Evolutionary conservation across 306 rosid genomes (phyloP), one percentile per base, ranked within the genome.

Genomic region (Albizia julibrissin): DNA sequence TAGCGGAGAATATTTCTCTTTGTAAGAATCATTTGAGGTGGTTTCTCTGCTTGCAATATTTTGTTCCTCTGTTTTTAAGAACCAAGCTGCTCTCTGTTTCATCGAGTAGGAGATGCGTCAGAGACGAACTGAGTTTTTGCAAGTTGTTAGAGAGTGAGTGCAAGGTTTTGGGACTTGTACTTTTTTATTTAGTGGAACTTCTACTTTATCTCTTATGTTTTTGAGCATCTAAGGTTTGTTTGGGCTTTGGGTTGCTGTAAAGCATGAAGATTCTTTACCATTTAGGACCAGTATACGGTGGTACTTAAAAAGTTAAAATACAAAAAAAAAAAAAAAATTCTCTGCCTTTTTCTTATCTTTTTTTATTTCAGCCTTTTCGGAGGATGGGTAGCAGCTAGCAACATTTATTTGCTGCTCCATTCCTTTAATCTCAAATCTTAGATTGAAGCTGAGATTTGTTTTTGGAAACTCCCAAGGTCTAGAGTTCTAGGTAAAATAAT

Each of bases 61-160:
- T 6, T 0, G 3, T 72, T 40, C 83, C 33, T 46, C 74, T 67
- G 77, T 69, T 14, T 54, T 80, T 80, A 74, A 69, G 43, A 82
- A 58, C 64, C 69, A 34, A 42, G 69, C 76, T 64, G 61, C 11
- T 69, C 62, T 44, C 75, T 79, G 69, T 79, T 88, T 83, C 81
- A 87, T 84, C 77, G 40, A 66, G 43, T 72, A 18, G 80, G 85
- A 79, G 79, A 85, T 87, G 88, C 86, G 85, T 82, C 84, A 84
- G 16, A 79, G 79, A 74, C 84, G 73, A 73, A 47, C 80, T 50
- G 13, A 46, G 82, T 31, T 59, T 52, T 46, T 67, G 62, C 78
- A 9, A 43, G 74, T 66, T 27, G 69, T 77, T 86, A 68, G 49
- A 52, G 76, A 64, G 69, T 43, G 43, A 68, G 46, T 74, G 93